phyloP scores from a whole-genome alignment of 1,139 yeast species.

The Blastobotrys niveus region DNA sequence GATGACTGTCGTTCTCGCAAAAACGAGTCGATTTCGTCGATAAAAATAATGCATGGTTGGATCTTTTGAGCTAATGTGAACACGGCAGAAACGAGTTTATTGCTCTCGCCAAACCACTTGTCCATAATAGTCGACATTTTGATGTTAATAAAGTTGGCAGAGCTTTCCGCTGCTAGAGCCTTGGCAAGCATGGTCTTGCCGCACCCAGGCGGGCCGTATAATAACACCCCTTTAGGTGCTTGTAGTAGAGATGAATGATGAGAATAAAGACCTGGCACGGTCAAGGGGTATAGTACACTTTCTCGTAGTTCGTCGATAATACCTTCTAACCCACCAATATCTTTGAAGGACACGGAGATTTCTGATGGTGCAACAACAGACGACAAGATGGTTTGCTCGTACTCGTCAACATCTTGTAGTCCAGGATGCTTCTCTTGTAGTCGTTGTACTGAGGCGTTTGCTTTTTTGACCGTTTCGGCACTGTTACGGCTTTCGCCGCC shows the following conservation, averaged over 20 bases:
- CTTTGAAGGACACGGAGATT: conserved; percentile 65
- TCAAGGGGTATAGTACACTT: conserved; percentile 81
- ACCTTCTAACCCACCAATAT: conserved; percentile 81
- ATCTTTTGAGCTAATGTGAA: conserved; percentile 85
- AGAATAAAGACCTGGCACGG: conserved; percentile 39
- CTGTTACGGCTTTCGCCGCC: conserved; percentile 23
- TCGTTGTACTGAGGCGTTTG: conserved; percentile 55
- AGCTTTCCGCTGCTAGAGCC: conserved; percentile 88
- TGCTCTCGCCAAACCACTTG: conserved; percentile 97
- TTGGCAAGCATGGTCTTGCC: conserved; percentile 97
- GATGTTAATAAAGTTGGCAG: conserved; percentile 85
- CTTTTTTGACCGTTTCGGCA: conserved; percentile 59
- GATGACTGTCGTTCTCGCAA: conserved; percentile 75
- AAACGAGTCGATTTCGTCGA: conserved; percentile 95
- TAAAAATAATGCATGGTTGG: conserved; percentile 91
- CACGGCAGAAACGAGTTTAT: conserved; percentile 88
- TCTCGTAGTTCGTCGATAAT: conserved; percentile 83
- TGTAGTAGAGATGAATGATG: conserved; percentile 48
- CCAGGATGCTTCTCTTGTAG: conserved; percentile 56
- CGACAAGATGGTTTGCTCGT: conserved; percentile 69
- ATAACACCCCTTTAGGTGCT: conserved; percentile 90
- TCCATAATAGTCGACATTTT: conserved; percentile 95
- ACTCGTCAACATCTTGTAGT: conserved; percentile 59
- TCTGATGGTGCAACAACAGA: conserved; percentile 84
- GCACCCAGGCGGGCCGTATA: conserved; percentile 97